Percentiles rank a stretch among this genome's conserved stretches.
Conservation (phyloP, 116 monocot genomes). For the Phalaenopsis hybrid region DNA sequence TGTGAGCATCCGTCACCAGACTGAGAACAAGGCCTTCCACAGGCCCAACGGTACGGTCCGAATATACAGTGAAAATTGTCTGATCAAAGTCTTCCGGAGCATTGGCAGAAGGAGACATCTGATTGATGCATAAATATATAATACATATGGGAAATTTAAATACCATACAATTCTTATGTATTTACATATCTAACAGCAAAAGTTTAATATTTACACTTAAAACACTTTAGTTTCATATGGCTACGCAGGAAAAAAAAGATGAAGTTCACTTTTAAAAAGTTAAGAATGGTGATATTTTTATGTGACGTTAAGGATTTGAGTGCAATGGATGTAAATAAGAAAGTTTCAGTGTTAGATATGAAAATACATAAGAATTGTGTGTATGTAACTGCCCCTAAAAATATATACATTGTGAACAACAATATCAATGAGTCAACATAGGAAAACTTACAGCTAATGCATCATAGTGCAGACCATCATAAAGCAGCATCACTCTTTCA, state of each 20-base stretch:
- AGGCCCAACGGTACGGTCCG: slow-evolving; percentile 55
- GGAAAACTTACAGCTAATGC: slow-evolving; percentile 79
- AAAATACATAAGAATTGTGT: no score
- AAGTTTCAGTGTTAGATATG: no score
- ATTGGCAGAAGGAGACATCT: slow-evolving; percentile 82
- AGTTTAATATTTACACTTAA: no score
- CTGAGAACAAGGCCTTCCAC: slow-evolving; percentile 63
- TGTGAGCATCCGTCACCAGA: slow-evolving; percentile 68
- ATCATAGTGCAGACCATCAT: slow-evolving; percentile 97
- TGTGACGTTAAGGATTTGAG: no score
- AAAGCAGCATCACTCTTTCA: slow-evolving; percentile 96
- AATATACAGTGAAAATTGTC: slow-evolving; percentile 66
- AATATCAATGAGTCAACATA: background rate
- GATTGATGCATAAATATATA: slow-evolving; percentile 9
- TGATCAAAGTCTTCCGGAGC: slow-evolving; percentile 97
- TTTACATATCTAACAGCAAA: no score
- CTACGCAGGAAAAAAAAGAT: no score
- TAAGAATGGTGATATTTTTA: no score
- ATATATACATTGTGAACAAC: background rate
- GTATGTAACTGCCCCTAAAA: no score
- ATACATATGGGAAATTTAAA: background rate
- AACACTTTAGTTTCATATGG: no score
- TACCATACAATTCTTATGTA: no score
- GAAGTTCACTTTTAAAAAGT: no score
- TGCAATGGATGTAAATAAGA: no score